These are phyloP conservation scores for Trypanosoma platydactyli DNA, from an alignment of 208 protist species.

Conservation along the genomic window DNA sequence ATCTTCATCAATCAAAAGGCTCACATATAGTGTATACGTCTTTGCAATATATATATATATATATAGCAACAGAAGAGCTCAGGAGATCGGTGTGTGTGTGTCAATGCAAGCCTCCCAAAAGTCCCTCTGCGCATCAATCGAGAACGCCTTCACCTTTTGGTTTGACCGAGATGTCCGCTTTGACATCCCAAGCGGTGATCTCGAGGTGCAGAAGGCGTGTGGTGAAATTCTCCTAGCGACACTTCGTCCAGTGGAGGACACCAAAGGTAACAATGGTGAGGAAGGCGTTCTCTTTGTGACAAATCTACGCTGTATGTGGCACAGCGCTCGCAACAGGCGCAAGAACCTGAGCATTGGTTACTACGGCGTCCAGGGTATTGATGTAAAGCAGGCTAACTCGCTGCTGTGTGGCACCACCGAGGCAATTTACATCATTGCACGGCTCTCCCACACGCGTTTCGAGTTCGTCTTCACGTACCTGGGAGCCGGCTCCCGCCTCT, in stretches of 20 bases:
- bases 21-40: too few species aligned
- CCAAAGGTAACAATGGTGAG: constrained; percentile 95
- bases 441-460: constrained; percentile 82
- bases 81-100: too few species aligned
- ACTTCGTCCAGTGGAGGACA: constrained; percentile 92
- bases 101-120: constrained; percentile 8
- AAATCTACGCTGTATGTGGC: constrained; percentile 96
- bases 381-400: constrained; percentile 84
- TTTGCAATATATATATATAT: too few species aligned
- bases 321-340: constrained; percentile 29
- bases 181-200: constrained; percentile 50
- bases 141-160: constrained; percentile 80
- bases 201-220: constrained; percentile 54
- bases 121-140: constrained; percentile 22
- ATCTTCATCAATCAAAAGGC: too few species aligned
- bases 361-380: constrained; percentile 81
- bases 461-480: constrained; percentile 96
- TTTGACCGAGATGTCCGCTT: constrained; percentile 96
- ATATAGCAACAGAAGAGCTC: too few species aligned
- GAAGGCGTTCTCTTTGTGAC: constrained; percentile 89
- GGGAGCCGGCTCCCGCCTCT: constrained; percentile 54
- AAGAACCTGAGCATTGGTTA: constrained; percentile 95
- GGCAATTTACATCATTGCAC: constrained; percentile 88
- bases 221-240: constrained; percentile 83
- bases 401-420: constrained; percentile 78